Evolutionary conservation across 768 basidiomycete genomes (phyloP).

Genomic region (Trametopsis cervina): DNA sequence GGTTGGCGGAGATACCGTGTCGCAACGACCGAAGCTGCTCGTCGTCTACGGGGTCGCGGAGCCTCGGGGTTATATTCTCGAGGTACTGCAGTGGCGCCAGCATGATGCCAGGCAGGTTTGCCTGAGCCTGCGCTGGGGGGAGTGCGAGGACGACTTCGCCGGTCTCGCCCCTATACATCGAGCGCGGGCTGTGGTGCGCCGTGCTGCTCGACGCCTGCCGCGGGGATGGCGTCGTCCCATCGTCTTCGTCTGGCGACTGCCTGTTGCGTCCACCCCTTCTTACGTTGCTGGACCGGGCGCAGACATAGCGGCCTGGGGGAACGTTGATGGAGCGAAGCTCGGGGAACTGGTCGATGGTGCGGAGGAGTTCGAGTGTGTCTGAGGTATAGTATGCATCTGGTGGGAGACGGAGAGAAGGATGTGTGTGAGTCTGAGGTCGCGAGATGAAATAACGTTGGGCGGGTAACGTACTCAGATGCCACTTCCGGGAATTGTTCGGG

Average conservation of each 20-base stretch:
- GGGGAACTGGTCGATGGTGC: conserved; percentile 53
- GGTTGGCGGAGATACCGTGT: neutral
- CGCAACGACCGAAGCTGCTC: conserved; percentile 14
- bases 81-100: conserved; percentile 25
- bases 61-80: conserved; percentile 17
- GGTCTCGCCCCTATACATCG: neutral
- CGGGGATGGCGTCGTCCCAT: conserved; percentile 34
- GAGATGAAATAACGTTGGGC: no score
- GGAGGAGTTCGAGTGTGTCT: conserved; percentile 48
- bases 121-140: neutral
- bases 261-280: conserved; percentile 9
- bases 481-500: conserved; percentile 25
- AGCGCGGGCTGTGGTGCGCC: neutral
- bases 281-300: conserved; percentile 41
- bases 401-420: no score
- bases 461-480: conserved; percentile 34
- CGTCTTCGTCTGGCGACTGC: neutral
- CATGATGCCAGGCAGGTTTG: conserved; percentile 8
- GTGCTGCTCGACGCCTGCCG: conserved; percentile 9
- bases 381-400: conserved; percentile 75
- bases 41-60: conserved; percentile 22
- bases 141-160: neutral
- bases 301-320: conserved; percentile 55
- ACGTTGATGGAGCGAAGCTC: conserved; percentile 45
- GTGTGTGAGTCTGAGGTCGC: no score